These are phyloP conservation scores for Blepharisma undulans DNA, from an alignment of 169 alveolate species.

Conservation along the genomic window DNA sequence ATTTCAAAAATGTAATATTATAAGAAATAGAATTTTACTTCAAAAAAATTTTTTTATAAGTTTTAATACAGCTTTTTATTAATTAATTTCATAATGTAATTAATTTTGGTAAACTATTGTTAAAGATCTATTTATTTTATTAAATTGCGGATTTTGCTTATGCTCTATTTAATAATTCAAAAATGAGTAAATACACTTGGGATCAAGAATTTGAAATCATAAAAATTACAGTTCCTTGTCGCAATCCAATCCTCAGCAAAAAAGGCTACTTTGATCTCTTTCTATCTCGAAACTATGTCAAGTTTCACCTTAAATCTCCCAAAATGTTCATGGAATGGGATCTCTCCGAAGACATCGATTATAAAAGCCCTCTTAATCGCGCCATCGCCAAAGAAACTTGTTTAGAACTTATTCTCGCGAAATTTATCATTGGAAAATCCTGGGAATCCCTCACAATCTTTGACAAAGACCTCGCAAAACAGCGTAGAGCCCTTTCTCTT, in stretches of 20 bases:
- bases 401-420: neutral
- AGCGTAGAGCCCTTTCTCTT: neutral
- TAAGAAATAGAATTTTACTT: neutral
- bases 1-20: neutral
- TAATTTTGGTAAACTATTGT: no score
- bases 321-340: conserved; percentile 22
- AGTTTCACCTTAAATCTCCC: conserved; percentile 30
- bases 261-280: conserved; percentile 25
- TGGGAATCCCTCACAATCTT: neutral
- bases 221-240: neutral
- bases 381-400: neutral
- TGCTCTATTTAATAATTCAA: neutral
- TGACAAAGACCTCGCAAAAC: neutral
- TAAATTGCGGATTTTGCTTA: no score
- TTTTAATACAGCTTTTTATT: neutral
- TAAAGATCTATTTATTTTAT: no score
- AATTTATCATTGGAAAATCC: conserved; percentile 2
- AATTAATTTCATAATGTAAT: neutral
- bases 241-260: conserved; percentile 24
- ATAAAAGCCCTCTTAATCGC: neutral
- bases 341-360: conserved; percentile 1
- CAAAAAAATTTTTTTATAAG: no score
- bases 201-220: conserved; percentile 20
- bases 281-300: conserved; percentile 12
- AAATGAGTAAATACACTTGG: conserved; percentile 15